phyloP scores from a whole-genome alignment of 2,329 filamentous ascomycete genomes.

The Zymoseptoria pseudotritici region DNA sequence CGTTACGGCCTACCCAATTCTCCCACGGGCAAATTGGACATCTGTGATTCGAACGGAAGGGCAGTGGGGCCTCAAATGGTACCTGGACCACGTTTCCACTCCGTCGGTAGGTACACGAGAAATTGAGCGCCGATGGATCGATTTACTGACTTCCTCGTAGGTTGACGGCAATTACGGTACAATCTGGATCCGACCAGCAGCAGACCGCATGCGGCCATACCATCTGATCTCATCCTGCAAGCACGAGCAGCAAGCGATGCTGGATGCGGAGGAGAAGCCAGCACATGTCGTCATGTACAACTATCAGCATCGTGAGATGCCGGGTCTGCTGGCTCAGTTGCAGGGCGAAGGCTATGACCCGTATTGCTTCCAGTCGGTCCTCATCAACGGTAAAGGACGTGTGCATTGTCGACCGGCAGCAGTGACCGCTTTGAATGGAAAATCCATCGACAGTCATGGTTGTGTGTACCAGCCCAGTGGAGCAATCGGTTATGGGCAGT shows the following conservation, averaged over 20 bases:
- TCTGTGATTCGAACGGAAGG: constrained; percentile 11
- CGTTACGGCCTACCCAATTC: constrained; percentile 13
- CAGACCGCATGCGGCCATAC: constrained; percentile 12
- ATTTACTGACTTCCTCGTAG: not conserved
- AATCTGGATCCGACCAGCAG: constrained; percentile 15
- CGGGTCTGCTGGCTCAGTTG: constrained; percentile 13
- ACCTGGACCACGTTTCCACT: constrained; percentile 14
- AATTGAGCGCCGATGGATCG: not conserved
- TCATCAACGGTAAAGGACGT: constrained; percentile 16
- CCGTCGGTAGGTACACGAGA: constrained; percentile 4
- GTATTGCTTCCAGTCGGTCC: constrained; percentile 13
- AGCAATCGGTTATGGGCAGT: constrained; percentile 12
- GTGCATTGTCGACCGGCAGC: constrained; percentile 13
- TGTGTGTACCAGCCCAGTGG: constrained; percentile 11
- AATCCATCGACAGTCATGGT: constrained; percentile 9
- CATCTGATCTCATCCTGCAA: constrained; percentile 8
- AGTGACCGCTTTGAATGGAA: constrained; percentile 7
- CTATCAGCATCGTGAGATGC: constrained; percentile 14
- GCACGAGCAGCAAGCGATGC: constrained; percentile 14
- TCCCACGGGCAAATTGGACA: constrained; percentile 15
- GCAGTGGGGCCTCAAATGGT: constrained; percentile 16
- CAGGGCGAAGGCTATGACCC: constrained; percentile 16
- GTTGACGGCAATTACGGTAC: constrained; percentile 13
- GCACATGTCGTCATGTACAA: constrained; percentile 13
- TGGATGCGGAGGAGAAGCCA: constrained; percentile 12